These are phyloP conservation scores for Orbilia brochopaga DNA, from an alignment of 2,329 filamentous ascomycete species.

Conservation along the genomic window DNA sequence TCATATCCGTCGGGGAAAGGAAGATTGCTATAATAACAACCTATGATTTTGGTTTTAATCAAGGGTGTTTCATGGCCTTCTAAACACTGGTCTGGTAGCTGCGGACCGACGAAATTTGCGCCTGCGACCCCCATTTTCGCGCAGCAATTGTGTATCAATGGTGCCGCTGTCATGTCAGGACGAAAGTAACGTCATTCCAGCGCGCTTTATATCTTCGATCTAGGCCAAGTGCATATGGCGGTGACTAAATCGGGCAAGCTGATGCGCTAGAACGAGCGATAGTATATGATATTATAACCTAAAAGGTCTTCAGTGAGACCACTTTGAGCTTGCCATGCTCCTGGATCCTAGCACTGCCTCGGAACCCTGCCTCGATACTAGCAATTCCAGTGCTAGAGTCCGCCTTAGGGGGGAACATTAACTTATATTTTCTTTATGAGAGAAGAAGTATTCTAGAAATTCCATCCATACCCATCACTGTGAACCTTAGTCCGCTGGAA, in stretches of 20 bases:
- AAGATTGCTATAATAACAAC: background rate
- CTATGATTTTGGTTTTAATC: too few relatives aligned
- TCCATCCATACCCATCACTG: too few relatives aligned
- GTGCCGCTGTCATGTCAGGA: background rate
- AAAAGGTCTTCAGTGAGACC: too few relatives aligned
- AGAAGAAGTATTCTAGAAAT: background rate
- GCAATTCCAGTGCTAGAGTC: background rate
- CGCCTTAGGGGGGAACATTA: background rate
- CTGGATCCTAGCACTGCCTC: background rate
- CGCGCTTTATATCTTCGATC: background rate
- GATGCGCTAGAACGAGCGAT: background rate
- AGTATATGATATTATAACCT: background rate
- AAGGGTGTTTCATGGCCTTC: background rate
- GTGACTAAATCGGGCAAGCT: background rate
- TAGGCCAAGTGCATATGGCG: background rate
- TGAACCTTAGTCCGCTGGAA: too few relatives aligned
- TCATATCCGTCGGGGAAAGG: background rate
- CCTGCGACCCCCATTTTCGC: background rate
- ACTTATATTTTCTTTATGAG: too few relatives aligned
- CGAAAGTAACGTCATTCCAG: background rate
- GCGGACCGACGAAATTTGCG: background rate
- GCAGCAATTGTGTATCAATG: background rate
- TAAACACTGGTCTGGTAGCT: conserved; percentile 1
- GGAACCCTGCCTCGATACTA: background rate
- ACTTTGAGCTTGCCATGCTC: too few relatives aligned